A percentile compares a stretch with the other conserved stretches of the same genome.
Evolutionary conservation across 768 basidiomycete species (phyloP).

Genomic region (Naganishia randhawae): DNA sequence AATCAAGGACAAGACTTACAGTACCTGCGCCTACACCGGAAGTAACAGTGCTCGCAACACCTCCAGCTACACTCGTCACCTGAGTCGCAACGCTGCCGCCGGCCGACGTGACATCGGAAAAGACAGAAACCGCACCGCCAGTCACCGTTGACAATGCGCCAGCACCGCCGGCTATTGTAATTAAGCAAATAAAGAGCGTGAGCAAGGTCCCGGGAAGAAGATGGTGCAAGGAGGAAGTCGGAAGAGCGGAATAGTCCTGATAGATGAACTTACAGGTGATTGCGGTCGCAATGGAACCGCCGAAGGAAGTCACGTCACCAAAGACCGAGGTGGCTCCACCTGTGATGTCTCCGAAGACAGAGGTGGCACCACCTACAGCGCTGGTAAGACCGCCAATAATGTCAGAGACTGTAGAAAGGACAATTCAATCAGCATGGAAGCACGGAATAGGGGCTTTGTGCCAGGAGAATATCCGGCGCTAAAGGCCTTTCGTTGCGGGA

Average conservation of each 20-base stretch:
- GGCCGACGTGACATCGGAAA: not conserved
- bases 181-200: not conserved
- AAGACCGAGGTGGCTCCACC: not conserved
- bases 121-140: not conserved
- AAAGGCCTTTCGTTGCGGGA: not conserved
- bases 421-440: not conserved
- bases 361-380: constrained; percentile 1
- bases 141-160: constrained; percentile 9
- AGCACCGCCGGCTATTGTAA: not conserved
- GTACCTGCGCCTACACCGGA: not conserved
- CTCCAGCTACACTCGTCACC: not conserved
- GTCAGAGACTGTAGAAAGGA: constrained; percentile 6
- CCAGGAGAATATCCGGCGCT: not conserved
- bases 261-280: not conserved
- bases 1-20: not conserved
- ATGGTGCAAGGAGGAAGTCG: not conserved
- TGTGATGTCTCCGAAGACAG: not conserved
- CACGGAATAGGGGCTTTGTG: not conserved
- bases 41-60: not conserved
- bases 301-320: not conserved
- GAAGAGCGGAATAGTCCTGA: too few relatives aligned
- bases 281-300: not conserved
- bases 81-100: constrained; percentile 4
- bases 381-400: constrained; percentile 14
- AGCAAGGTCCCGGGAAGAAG: not conserved